Percentiles rank a stretch among this genome's conserved stretches.
phyloP scores from a whole-genome alignment of 306 rosid species.

The Rosa lucieae region DNA sequence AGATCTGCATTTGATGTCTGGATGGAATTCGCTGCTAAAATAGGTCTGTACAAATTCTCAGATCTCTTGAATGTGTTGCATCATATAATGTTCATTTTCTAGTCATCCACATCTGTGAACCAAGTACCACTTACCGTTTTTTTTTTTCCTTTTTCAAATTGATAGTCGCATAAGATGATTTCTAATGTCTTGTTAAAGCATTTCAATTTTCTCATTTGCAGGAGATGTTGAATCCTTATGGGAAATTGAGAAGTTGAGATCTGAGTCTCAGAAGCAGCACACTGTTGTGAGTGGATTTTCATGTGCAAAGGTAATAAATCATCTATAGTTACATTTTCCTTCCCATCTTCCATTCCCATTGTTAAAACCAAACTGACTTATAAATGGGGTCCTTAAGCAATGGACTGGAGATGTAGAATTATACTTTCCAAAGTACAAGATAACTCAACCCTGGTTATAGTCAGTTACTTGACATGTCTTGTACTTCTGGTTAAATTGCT shows the following conservation, averaged over 20 bases:
- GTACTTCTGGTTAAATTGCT: not conserved
- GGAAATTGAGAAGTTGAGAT: slow-evolving; percentile 76
- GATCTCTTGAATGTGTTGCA: slow-evolving; percentile 12
- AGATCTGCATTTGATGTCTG: slow-evolving; percentile 63
- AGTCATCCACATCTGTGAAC: not conserved
- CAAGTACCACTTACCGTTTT: not conserved
- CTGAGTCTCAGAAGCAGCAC: slow-evolving; percentile 63
- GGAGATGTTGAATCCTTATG: slow-evolving; percentile 71
- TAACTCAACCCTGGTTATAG: not conserved
- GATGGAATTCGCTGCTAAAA: slow-evolving; percentile 81
- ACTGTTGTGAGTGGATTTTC: slow-evolving; percentile 69
- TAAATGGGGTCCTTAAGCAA: slow-evolving; percentile 17
- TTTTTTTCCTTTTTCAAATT: slow-evolving; percentile 11
- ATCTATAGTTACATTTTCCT: not conserved
- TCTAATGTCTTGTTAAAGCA: slow-evolving; percentile 24
- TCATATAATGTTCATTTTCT: not conserved
- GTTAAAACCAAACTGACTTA: not conserved
- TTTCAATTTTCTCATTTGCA: slow-evolving; percentile 33
- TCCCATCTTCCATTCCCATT: not conserved
- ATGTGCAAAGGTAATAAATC: slow-evolving; percentile 67
- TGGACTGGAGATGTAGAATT: not conserved
- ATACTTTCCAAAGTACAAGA: not conserved
- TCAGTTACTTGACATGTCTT: not conserved
- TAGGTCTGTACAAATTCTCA: slow-evolving; percentile 40
- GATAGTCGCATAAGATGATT: not conserved